Percentiles rank a stretch among this genome's conserved stretches.
phyloP scores from a whole-genome alignment of 768 basidiomycete genomes.

The Pleurotus giganteus region DNA sequence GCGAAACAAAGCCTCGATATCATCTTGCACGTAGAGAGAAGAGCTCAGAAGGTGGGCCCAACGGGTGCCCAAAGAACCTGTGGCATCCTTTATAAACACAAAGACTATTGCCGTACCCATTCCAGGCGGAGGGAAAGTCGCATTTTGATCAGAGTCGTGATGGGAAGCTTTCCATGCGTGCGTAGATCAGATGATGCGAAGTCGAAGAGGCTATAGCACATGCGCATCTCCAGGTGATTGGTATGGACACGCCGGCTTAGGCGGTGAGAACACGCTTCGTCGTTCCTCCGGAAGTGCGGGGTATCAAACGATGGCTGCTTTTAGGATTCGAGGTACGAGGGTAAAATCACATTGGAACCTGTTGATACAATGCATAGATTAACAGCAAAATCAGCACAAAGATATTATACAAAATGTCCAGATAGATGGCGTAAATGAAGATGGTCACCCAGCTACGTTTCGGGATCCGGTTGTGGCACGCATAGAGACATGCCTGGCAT shows the following conservation, averaged over 20 bases:
- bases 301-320: neutral
- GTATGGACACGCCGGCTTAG: neutral
- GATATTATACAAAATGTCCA: neutral
- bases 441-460: neutral
- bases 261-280: neutral
- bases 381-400: neutral
- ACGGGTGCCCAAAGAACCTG: neutral
- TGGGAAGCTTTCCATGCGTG: slow-evolving; percentile 1
- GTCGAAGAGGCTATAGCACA: neutral
- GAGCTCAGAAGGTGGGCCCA: neutral
- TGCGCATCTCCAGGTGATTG: neutral
- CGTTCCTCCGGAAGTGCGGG: neutral
- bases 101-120: neutral
- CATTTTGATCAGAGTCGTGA: neutral
- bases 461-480: slow-evolving; percentile 34
- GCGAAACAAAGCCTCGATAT: slow-evolving; percentile 20
- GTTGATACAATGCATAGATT: neutral
- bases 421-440: too few species aligned
- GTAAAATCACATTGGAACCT: neutral
- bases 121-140: slow-evolving; percentile 3
- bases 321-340: neutral
- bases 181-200: slow-evolving; percentile 5
- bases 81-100: neutral
- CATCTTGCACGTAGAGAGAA: neutral
- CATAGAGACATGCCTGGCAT: slow-evolving; percentile 62